A percentile compares a stretch with the other conserved stretches of the same genome.
These are phyloP conservation scores for Sarcocystis neurona DNA, from an alignment of 169 alveolate species.

Conservation along the genomic window DNA sequence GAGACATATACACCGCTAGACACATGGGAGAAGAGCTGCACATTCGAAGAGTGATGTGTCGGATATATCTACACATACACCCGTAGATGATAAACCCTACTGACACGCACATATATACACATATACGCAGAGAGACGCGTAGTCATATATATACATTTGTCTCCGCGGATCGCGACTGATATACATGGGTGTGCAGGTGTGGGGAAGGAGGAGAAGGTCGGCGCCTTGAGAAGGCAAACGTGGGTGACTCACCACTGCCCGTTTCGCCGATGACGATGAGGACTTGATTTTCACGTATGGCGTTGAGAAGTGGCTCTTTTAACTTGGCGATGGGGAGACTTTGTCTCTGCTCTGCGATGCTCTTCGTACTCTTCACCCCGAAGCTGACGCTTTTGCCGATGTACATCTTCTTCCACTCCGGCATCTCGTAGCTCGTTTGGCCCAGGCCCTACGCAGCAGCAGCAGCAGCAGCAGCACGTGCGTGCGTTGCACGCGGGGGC, in stretches of 20 bases:
- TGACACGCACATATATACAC: too few species aligned
- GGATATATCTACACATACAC: too few species aligned
- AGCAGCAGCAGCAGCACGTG: constrained; percentile 9
- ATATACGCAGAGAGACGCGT: background rate
- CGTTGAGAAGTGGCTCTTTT: constrained; percentile 89
- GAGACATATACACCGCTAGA: background rate
- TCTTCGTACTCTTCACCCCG: constrained; percentile 73
- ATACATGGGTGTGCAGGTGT: background rate
- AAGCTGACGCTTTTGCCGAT: constrained; percentile 77
- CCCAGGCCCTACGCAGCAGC: constrained; percentile 69
- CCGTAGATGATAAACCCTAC: too few species aligned
- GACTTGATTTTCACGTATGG: constrained; percentile 86
- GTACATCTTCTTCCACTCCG: constrained; percentile 90
- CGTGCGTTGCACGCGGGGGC: background rate
- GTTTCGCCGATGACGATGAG: constrained; percentile 99
- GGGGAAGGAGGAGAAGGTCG: too few species aligned
- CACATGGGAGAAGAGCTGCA: background rate
- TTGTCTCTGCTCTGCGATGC: constrained; percentile 92
- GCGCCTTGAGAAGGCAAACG: too few species aligned
- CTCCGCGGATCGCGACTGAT: too few species aligned
- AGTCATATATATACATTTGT: too few species aligned
- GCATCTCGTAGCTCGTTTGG: constrained; percentile 76
- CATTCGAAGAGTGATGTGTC: too few species aligned
- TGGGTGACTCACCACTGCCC: constrained; percentile 97
- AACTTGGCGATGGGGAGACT: constrained; percentile 94